Evolutionary conservation across 805 yeast genomes (phyloP).

Genomic region (Candida rishiriensis): DNA sequence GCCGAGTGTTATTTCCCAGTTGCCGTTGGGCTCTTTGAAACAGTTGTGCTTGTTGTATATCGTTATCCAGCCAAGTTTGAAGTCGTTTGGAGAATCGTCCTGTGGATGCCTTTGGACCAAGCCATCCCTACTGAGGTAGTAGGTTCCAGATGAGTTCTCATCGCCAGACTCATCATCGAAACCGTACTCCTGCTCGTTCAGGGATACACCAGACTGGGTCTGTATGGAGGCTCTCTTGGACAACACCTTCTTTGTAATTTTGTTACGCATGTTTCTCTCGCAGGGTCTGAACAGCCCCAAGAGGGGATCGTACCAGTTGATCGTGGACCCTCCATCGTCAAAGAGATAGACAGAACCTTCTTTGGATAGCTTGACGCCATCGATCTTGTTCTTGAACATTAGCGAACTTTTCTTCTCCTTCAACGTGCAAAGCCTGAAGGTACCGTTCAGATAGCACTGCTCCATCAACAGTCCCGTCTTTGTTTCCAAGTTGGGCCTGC

Average conservation of each 20-base stretch:
- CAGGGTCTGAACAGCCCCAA: conserved; percentile 28
- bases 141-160: conserved; percentile 14
- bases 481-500: conserved; percentile 5
- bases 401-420: conserved; percentile 20
- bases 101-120: conserved; percentile 42
- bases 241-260: conserved; percentile 24
- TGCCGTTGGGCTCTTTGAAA: conserved; percentile 34
- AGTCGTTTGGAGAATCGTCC: conserved; percentile 59
- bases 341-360: conserved; percentile 26
- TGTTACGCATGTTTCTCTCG: conserved; percentile 24
- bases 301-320: conserved; percentile 25
- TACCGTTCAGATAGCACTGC: conserved; percentile 10
- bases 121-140: conserved; percentile 53
- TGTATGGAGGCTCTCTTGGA: conserved; percentile 16
- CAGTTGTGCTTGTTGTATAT: conserved; percentile 43
- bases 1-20: conserved; percentile 53
- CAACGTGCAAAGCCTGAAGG: conserved; percentile 16
- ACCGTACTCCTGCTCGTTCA: conserved; percentile 13
- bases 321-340: conserved; percentile 16
- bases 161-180: conserved; percentile 10
- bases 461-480: conserved; percentile 13
- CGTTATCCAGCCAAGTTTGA: conserved; percentile 63
- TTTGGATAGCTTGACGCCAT: conserved; percentile 29
- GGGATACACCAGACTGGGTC: neutral
- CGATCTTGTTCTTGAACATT: conserved; percentile 21